Percentiles rank a stretch among this genome's conserved stretches.
Conservation (phyloP, 257 asterid genomes). For the Craterostigma plantagineum region DNA sequence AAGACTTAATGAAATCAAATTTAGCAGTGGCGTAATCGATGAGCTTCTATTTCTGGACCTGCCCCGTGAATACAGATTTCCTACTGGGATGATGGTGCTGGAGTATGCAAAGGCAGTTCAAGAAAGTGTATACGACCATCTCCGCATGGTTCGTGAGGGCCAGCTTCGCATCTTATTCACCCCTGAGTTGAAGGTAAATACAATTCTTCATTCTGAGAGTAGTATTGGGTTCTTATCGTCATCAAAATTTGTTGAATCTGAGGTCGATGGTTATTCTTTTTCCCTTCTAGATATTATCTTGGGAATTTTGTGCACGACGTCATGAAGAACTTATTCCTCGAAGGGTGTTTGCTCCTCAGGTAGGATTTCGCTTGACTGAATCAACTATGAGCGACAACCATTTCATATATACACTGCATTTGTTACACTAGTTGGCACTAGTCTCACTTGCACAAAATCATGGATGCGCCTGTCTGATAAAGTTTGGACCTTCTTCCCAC, state of each 20-base stretch:
- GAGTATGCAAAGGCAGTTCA: conserved; percentile 91
- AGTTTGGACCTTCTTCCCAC: no score
- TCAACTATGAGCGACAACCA: background rate
- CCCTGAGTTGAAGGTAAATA: conserved; percentile 75
- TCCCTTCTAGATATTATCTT: conserved; percentile 49
- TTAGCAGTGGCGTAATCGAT: conserved; percentile 75
- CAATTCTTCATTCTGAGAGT: background rate
- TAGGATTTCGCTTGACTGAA: conserved; percentile 9
- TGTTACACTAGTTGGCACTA: no score
- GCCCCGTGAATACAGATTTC: conserved; percentile 76
- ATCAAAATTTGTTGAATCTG: conserved; percentile 3
- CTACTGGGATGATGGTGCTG: conserved; percentile 89
- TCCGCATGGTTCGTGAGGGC: conserved; percentile 95
- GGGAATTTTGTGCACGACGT: conserved; percentile 94
- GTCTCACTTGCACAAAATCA: no score
- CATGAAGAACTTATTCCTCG: conserved; percentile 98
- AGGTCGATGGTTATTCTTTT: conserved; percentile 6
- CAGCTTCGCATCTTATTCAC: conserved; percentile 83
- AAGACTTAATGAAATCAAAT: conserved; percentile 86
- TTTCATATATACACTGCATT: no score
- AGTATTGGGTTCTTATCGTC: conserved; percentile 6
- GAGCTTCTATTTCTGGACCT: conserved; percentile 90
- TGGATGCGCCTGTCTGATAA: no score
- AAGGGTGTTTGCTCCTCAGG: conserved; percentile 92
- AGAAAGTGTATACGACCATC: conserved; percentile 89